Evolutionary conservation across 2,329 filamentous ascomycete species (phyloP).

Genomic region (Colletotrichum tanaceti): DNA sequence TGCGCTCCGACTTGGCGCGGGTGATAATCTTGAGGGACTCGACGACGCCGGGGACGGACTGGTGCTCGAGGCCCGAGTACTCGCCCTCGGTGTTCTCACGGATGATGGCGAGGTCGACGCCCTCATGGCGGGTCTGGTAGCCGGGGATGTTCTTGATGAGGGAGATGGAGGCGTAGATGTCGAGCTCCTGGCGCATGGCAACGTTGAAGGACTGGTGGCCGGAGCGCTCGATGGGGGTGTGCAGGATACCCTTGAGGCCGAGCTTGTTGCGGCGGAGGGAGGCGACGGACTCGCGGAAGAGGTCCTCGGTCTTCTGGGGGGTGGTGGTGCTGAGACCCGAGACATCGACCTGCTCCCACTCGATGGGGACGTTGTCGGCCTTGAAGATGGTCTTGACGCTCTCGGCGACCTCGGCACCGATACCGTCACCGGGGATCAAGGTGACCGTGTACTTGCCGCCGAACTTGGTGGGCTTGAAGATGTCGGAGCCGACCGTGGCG

Average conservation of each 20-base stretch:
- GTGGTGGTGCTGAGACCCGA: constrained; percentile 87
- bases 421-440: constrained; percentile 98
- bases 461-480: constrained; percentile 99
- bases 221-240: constrained; percentile 95
- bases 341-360: constrained; percentile 98
- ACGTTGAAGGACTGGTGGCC: constrained; percentile 99
- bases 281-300: constrained; percentile 94
- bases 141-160: constrained; percentile 99
- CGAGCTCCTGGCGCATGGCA: constrained; percentile 97
- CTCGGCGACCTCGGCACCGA: constrained; percentile 97
- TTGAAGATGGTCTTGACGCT: constrained; percentile 99
- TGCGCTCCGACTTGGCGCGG: constrained; percentile 97
- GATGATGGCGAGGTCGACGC: constrained; percentile 99
- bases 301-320: constrained; percentile 86
- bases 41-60: constrained; percentile 94
- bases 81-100: constrained; percentile 99
- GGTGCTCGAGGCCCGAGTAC: constrained; percentile 99
- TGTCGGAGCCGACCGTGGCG: constrained; percentile 90
- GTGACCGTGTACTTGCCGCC: constrained; percentile 99
- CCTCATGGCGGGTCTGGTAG: constrained; percentile 95
- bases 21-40: constrained; percentile 99
- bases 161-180: constrained; percentile 98
- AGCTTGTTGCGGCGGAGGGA: constrained; percentile 99
- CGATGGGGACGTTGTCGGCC: constrained; percentile 97
- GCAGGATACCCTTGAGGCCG: constrained; percentile 97